Percentiles rank a stretch among this genome's conserved stretches.
phyloP scores from a whole-genome alignment of 805 yeast genomes.

The Sugiyamaella marilandica region DNA sequence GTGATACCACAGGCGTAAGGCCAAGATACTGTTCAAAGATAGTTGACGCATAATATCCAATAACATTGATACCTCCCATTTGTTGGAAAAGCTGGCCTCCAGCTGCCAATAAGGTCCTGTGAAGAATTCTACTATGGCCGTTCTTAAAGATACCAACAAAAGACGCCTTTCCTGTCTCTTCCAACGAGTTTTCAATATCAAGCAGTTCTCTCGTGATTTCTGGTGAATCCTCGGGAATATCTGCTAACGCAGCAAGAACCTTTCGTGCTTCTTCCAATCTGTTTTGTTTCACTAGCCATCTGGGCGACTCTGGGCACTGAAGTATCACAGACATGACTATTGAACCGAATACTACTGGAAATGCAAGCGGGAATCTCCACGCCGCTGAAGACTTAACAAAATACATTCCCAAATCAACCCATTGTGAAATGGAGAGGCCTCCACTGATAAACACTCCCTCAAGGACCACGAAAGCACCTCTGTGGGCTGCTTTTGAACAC shows the following conservation, averaged over 20 bases:
- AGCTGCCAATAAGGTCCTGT: slow-evolving; percentile 10
- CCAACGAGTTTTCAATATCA: slow-evolving; percentile 6
- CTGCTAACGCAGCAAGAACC: slow-evolving; percentile 10
- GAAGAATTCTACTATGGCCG: slow-evolving; percentile 1
- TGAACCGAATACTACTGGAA: slow-evolving; percentile 56
- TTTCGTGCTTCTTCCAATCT: slow-evolving; percentile 53
- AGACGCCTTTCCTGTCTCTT: slow-evolving; percentile 3
- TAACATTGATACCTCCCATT: slow-evolving; percentile 7
- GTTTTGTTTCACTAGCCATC: slow-evolving; percentile 69
- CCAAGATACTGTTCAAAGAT: slow-evolving; percentile 11
- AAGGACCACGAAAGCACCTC: slow-evolving; percentile 65
- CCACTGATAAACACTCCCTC: slow-evolving; percentile 62
- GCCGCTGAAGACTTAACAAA: slow-evolving; percentile 42
- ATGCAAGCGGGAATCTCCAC: slow-evolving; percentile 71
- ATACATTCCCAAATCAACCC: slow-evolving; percentile 63
- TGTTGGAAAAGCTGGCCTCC: slow-evolving; percentile 9
- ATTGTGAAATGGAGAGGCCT: slow-evolving; percentile 66
- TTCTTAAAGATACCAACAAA: slow-evolving; percentile 34
- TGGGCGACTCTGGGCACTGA: slow-evolving; percentile 73
- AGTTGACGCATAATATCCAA: slow-evolving; percentile 6
- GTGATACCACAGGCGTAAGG: not conserved
- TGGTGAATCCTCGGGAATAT: slow-evolving; percentile 2
- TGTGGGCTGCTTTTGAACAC: slow-evolving; percentile 57
- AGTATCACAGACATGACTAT: slow-evolving; percentile 50
- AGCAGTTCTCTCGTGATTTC: slow-evolving; percentile 1